These are phyloP conservation scores for Rutstroemia sydowiana DNA, from an alignment of 2,329 filamentous ascomycete genomes.

Conservation along the genomic window DNA sequence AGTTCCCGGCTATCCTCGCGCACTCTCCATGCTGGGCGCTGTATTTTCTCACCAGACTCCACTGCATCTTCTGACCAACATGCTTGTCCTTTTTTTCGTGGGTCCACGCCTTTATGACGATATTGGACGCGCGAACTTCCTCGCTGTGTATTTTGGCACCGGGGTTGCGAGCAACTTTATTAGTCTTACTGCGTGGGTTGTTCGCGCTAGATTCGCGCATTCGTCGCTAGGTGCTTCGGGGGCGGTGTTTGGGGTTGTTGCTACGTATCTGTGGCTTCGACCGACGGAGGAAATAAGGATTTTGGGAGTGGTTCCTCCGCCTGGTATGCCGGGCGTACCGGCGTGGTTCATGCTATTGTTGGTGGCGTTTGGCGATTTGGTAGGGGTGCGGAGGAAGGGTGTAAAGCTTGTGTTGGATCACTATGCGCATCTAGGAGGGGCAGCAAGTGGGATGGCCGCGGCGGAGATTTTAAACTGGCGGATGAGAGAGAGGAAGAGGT, in stretches of 20 bases:
- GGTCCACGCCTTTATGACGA: slow-evolving; percentile 64
- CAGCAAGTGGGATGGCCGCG: slow-evolving; percentile 26
- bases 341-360: slow-evolving; percentile 47
- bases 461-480: slow-evolving; percentile 22
- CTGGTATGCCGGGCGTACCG: slow-evolving; percentile 44
- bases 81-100: slow-evolving; percentile 57
- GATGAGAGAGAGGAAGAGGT: slow-evolving; percentile 17
- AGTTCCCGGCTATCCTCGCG: slow-evolving; percentile 56
- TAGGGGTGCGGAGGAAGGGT: slow-evolving; percentile 29
- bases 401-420: slow-evolving; percentile 29
- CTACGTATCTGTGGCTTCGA: slow-evolving; percentile 55
- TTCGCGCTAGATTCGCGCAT: slow-evolving; percentile 32
- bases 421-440: slow-evolving; percentile 33
- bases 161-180: slow-evolving; percentile 52
- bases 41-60: too few relatives aligned
- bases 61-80: slow-evolving; percentile 62
- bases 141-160: slow-evolving; percentile 56
- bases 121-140: slow-evolving; percentile 59
- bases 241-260: slow-evolving; percentile 52
- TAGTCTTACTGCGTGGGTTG: slow-evolving; percentile 42
- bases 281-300: slow-evolving; percentile 49
- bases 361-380: slow-evolving; percentile 42
- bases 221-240: slow-evolving; percentile 62
- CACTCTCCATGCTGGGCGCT: too few relatives aligned
- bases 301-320: slow-evolving; percentile 46